phyloP scores from a whole-genome alignment of 2,329 filamentous ascomycete species.

The Cordyceps pruinosa region DNA sequence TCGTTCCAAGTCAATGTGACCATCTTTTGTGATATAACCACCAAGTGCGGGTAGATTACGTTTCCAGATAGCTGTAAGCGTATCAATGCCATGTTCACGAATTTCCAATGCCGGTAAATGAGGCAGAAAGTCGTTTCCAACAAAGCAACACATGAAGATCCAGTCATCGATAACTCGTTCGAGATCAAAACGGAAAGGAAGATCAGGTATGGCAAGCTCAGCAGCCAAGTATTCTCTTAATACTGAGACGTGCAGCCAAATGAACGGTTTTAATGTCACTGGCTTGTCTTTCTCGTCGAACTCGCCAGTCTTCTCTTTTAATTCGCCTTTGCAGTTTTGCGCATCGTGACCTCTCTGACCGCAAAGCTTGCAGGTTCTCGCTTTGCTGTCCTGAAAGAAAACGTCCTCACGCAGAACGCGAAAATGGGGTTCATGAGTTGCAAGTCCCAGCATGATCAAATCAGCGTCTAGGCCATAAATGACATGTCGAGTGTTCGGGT shows the following conservation, averaged over 20 bases:
- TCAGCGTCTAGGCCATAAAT: slow-evolving; percentile 98
- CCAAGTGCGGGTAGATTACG: slow-evolving; percentile 88
- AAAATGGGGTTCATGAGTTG: slow-evolving; percentile 96
- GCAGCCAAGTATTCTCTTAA: slow-evolving; percentile 88
- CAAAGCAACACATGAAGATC: slow-evolving; percentile 99
- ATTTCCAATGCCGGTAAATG: slow-evolving; percentile 97
- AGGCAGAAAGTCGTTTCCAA: slow-evolving; percentile 96
- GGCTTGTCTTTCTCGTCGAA: slow-evolving; percentile 74
- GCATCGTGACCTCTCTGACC: slow-evolving; percentile 89
- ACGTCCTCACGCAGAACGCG: slow-evolving; percentile 94
- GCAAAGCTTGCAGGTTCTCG: slow-evolving; percentile 78
- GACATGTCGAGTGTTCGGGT: slow-evolving; percentile 95
- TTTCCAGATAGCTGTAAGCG: slow-evolving; percentile 92
- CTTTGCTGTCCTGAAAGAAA: slow-evolving; percentile 81
- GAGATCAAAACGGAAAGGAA: slow-evolving; percentile 85
- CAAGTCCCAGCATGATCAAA: slow-evolving; percentile 95
- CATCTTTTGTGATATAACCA: slow-evolving; percentile 93
- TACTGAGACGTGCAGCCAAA: slow-evolving; percentile 92
- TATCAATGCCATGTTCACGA: slow-evolving; percentile 93
- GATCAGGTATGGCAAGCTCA: slow-evolving; percentile 74
- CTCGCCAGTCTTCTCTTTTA: slow-evolving; percentile 71
- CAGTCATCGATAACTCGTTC: slow-evolving; percentile 94
- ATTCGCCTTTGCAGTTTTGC: slow-evolving; percentile 72
- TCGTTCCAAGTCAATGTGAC: slow-evolving; percentile 76
- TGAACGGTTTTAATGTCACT: slow-evolving; percentile 77